Percentiles rank a stretch among this genome's conserved stretches.
Conservation (phyloP, 1,284 basidiomycete species). For the Leccinum fallax region DNA sequence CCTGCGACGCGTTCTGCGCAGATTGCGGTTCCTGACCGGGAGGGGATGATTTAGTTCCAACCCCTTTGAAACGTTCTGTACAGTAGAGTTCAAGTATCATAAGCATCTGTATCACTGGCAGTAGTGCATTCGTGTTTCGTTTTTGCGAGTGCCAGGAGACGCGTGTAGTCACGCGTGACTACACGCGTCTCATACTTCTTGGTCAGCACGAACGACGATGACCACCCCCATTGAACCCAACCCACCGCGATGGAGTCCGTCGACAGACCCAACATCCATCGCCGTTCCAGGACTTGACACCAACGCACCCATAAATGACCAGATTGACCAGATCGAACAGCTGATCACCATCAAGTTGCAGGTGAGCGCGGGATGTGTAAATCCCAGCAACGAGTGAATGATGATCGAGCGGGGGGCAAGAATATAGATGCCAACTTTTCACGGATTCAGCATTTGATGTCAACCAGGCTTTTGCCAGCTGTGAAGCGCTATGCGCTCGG, state of each 20-base stretch:
- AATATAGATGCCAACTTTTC: constrained; percentile 95
- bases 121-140: neutral
- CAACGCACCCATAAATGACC: constrained; percentile 72
- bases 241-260: constrained; percentile 66
- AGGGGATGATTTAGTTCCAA: constrained; percentile 54
- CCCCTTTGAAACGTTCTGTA: neutral
- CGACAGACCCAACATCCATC: constrained; percentile 61
- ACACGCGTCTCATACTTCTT: constrained; percentile 11
- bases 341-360: constrained; percentile 88
- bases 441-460: constrained; percentile 85
- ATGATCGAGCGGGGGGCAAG: constrained; percentile 42
- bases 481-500: constrained; percentile 87
- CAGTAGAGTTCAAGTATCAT: no score
- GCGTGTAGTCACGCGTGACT: constrained; percentile 30
- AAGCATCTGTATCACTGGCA: no score
- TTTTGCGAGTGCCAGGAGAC: neutral
- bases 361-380: constrained; percentile 40
- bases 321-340: constrained; percentile 95
- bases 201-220: constrained; percentile 20
- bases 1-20: constrained; percentile 45
- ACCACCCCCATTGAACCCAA: constrained; percentile 46
- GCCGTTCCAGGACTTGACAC: constrained; percentile 77
- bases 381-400: constrained; percentile 3
- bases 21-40: constrained; percentile 48
- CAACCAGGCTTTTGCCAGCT: constrained; percentile 80